Evolutionary conservation across 257 asterid species (phyloP).

Genomic region (Scutellaria barbata): DNA sequence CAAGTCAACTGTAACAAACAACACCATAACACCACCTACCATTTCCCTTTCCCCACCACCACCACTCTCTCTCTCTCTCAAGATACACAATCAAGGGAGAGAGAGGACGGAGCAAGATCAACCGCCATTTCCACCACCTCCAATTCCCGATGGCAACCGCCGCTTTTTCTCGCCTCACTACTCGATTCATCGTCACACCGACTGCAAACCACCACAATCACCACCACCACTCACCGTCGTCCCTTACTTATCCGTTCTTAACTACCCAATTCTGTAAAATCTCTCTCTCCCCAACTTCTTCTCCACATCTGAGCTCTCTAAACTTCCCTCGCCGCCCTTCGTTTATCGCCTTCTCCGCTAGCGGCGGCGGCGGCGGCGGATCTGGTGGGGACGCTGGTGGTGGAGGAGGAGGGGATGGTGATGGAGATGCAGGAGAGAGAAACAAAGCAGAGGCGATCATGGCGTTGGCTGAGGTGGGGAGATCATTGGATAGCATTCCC

Average conservation of each 20-base stretch:
- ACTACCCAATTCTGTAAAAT: constrained; percentile 29
- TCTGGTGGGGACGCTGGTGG: constrained; percentile 36
- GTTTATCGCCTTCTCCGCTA: constrained; percentile 43
- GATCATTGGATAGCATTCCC: constrained; percentile 82
- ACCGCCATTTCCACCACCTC: neutral
- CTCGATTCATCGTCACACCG: constrained; percentile 37
- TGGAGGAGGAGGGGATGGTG: constrained; percentile 39
- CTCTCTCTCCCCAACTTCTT: constrained; percentile 32
- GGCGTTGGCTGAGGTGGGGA: constrained; percentile 77
- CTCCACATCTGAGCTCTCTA: constrained; percentile 37
- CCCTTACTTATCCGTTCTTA: constrained; percentile 38
- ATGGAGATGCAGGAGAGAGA: constrained; percentile 70
- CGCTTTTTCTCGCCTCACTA: constrained; percentile 42
- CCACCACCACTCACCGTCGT: constrained; percentile 31
- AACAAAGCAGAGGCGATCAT: constrained; percentile 76
- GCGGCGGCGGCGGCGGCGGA: constrained; percentile 39
- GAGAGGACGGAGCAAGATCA: neutral
- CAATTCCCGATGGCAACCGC: constrained; percentile 38
- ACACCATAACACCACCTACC: neutral
- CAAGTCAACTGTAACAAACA: constrained; percentile 29
- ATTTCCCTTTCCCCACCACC: constrained; percentile 28
- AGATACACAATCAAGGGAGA: neutral
- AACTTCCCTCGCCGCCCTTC: constrained; percentile 44
- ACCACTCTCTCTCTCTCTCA: constrained; percentile 26
- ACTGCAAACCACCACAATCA: constrained; percentile 20